Evolutionary conservation across 129 eudicot species (phyloP).

Genomic region (Chrysanthemum lavandulifolium): DNA sequence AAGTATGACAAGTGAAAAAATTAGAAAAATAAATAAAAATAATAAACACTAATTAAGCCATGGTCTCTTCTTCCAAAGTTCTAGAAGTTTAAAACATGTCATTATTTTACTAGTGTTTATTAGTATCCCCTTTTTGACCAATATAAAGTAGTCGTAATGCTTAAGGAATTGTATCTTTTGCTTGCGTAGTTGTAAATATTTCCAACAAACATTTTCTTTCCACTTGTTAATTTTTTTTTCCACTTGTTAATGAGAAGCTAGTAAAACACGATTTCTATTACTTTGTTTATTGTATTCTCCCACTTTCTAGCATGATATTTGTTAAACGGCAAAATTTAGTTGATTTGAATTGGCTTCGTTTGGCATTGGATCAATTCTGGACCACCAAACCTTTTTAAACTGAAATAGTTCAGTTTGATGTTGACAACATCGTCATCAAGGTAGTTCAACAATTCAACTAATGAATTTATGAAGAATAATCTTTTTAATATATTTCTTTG

Average conservation of each 20-base stretch:
- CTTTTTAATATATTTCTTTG: no score
- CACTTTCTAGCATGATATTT: no score
- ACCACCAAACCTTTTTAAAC: no score
- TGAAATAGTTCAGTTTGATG: no score
- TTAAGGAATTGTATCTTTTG: conserved; percentile 2
- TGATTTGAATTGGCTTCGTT: no score
- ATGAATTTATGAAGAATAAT: no score
- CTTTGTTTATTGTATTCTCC: not conserved
- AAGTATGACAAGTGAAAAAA: not conserved
- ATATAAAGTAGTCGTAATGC: not conserved
- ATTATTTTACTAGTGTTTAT: conserved; percentile 2
- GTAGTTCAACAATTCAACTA: no score
- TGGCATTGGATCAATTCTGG: no score
- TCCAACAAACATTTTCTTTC: not conserved
- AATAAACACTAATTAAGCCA: not conserved
- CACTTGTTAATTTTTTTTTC: no score
- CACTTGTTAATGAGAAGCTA: not conserved
- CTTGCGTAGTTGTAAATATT: conserved; percentile 4
- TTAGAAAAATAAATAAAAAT: not conserved
- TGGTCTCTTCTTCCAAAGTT: not conserved
- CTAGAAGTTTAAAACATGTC: conserved; percentile 20
- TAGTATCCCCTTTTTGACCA: conserved; percentile 18
- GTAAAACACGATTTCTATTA: not conserved
- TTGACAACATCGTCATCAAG: no score
- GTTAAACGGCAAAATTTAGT: no score